A percentile compares a stretch with the other conserved stretches of the same genome.
Conservation (phyloP, 2,329 filamentous ascomycete species). For the Microcyclosporella mali region DNA sequence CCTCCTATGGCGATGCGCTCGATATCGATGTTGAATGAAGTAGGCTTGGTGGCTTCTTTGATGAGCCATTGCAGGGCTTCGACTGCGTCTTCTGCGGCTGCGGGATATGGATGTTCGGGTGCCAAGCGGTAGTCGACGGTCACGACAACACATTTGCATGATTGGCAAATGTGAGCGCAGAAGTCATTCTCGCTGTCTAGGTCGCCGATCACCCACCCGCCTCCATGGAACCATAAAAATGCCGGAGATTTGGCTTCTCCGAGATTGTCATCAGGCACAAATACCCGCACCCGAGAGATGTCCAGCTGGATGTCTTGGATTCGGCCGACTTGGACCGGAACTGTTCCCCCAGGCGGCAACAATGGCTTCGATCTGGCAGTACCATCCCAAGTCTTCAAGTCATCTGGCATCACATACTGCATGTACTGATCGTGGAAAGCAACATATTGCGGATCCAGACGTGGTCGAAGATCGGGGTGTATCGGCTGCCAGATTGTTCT, state of each 20-base stretch:
- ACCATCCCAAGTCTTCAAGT: conserved; percentile 13
- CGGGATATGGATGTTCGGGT: conserved; percentile 42
- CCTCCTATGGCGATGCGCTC: conserved; percentile 16
- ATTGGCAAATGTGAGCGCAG: conserved; percentile 17
- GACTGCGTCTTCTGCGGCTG: conserved; percentile 39
- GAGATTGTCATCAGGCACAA: conserved; percentile 9
- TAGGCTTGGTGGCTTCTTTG: conserved; percentile 10
- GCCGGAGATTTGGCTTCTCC: conserved; percentile 4
- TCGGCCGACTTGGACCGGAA: conserved; percentile 9
- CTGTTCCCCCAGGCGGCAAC: conserved; percentile 8
- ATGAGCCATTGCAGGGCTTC: conserved; percentile 39
- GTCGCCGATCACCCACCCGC: conserved; percentile 14
- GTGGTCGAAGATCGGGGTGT: conserved; percentile 11
- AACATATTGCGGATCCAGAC: conserved; percentile 18
- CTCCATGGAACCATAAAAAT: conserved; percentile 10
- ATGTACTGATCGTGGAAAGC: conserved; percentile 15
- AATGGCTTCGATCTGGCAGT: conserved; percentile 10
- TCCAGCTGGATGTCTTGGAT: conserved; percentile 12
- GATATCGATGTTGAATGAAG: conserved; percentile 12
- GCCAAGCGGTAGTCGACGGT: conserved; percentile 36
- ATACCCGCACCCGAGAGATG: conserved; percentile 14
- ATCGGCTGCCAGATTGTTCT: conserved; percentile 9
- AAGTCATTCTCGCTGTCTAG: conserved; percentile 21
- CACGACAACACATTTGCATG: conserved; percentile 15
- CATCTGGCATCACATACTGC: conserved; percentile 16